A percentile compares a stretch with the other conserved stretches of the same genome.
phyloP scores from a whole-genome alignment of 2,329 filamentous ascomycete species.

The Diaporthe aspalathi region DNA sequence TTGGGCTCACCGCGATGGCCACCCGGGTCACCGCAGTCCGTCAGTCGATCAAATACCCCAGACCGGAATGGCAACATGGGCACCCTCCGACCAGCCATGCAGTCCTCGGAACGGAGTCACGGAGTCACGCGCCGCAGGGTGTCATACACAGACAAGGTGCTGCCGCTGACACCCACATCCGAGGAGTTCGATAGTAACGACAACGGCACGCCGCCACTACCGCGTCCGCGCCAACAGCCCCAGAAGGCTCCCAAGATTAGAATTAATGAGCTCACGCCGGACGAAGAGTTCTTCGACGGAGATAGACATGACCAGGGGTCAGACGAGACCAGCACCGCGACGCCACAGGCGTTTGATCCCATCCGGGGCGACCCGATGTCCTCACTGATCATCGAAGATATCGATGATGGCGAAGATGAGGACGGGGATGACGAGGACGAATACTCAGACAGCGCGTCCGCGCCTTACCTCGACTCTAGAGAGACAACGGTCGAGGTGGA shows the following conservation, averaged over 20 bases:
- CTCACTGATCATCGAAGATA: background rate
- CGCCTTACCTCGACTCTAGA: conserved; percentile 15
- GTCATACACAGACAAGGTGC: conserved; percentile 46
- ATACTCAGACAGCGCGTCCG: conserved; percentile 14
- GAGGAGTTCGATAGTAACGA: conserved; percentile 43
- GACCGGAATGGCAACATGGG: conserved; percentile 2
- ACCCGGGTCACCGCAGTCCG: conserved; percentile 33
- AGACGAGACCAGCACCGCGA: background rate
- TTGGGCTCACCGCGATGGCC: conserved; percentile 34
- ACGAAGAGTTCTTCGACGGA: conserved; percentile 13
- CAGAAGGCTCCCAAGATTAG: conserved; percentile 19
- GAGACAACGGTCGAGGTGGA: conserved; percentile 15
- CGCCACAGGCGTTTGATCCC: background rate
- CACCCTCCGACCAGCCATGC: background rate
- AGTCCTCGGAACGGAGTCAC: background rate
- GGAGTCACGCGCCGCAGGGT: conserved; percentile 27
- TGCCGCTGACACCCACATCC: conserved; percentile 49
- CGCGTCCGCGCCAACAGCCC: background rate
- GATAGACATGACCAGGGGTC: background rate
- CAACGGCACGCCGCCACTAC: conserved; percentile 37
- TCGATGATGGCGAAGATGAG: background rate
- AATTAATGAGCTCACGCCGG: conserved; percentile 17
- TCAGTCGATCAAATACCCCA: conserved; percentile 30
- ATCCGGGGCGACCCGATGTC: conserved; percentile 4
- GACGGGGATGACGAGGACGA: conserved; percentile 18